Conservation (phyloP, 495 filamentous ascomycete genomes). For the Terfezia boudieri region DNA sequence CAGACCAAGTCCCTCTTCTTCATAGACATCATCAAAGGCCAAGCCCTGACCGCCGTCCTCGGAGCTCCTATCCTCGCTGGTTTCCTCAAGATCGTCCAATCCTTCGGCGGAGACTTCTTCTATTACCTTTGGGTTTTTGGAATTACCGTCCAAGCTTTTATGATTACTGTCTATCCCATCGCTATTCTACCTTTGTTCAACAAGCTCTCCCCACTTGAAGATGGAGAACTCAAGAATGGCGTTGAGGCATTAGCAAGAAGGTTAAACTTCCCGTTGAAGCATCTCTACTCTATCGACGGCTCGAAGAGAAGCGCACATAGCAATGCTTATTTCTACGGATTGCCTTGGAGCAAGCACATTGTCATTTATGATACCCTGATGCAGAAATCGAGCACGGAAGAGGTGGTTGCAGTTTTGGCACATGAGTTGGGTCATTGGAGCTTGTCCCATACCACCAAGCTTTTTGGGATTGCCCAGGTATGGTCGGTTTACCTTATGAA, state of each 20-base stretch:
- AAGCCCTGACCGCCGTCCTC: slow-evolving; percentile 54
- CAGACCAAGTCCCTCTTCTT: slow-evolving; percentile 76
- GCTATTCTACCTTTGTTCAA: slow-evolving; percentile 91
- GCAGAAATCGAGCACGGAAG: slow-evolving; percentile 72
- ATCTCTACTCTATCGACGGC: slow-evolving; percentile 89
- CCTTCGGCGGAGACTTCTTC: slow-evolving; percentile 80
- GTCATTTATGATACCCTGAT: slow-evolving; percentile 96
- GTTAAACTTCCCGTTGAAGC: slow-evolving; percentile 72
- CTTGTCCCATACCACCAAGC: slow-evolving; percentile 75
- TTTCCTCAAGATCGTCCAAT: slow-evolving; percentile 76
- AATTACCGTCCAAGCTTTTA: slow-evolving; percentile 67
- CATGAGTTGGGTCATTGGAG: slow-evolving; percentile 97
- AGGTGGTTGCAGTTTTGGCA: slow-evolving; percentile 83
- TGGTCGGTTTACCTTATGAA: slow-evolving; percentile 4
- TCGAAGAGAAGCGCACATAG: slow-evolving; percentile 93
- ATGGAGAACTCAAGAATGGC: slow-evolving; percentile 63
- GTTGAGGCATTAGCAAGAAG: slow-evolving; percentile 69
- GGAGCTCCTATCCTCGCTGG: slow-evolving; percentile 71
- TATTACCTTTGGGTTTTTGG: slow-evolving; percentile 93
- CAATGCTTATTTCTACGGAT: slow-evolving; percentile 95
- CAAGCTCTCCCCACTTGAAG: slow-evolving; percentile 80
- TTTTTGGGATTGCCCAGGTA: slow-evolving; percentile 78
- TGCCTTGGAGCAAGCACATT: slow-evolving; percentile 99
- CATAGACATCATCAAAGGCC: slow-evolving; percentile 77
- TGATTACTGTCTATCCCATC: slow-evolving; percentile 90